phyloP scores from a whole-genome alignment of 306 rosid genomes.

The Cucurbita ficifolia region DNA sequence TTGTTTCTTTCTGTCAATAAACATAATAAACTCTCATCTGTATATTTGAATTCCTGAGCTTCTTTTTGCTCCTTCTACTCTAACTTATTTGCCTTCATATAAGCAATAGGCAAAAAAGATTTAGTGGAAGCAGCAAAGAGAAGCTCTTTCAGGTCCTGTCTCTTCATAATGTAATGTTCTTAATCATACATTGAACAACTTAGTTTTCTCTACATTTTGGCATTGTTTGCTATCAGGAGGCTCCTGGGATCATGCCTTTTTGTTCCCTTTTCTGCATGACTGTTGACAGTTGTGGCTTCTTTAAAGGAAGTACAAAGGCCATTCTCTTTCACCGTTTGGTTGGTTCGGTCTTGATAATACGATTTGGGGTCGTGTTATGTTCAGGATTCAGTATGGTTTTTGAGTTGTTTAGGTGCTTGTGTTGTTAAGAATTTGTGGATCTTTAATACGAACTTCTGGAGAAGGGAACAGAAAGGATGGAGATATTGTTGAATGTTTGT shows the following conservation, averaged over 20 bases:
- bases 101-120: slow-evolving; percentile 40
- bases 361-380: not conserved
- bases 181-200: not conserved
- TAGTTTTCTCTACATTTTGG: not conserved
- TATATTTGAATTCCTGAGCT: slow-evolving; percentile 32
- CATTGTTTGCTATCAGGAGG: not conserved
- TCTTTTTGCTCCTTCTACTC: slow-evolving; percentile 97
- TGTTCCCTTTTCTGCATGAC: not conserved
- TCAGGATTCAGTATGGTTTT: not conserved
- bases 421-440: not conserved
- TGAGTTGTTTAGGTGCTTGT: not conserved
- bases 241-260: not conserved
- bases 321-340: not conserved
- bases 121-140: slow-evolving; percentile 99
- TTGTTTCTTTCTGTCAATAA: not conserved
- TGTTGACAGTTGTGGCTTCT: not conserved
- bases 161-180: slow-evolving; percentile 15
- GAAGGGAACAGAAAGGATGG: not conserved
- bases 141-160: slow-evolving; percentile 44
- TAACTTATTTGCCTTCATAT: slow-evolving; percentile 46
- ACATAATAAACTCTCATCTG: not conserved
- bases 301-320: not conserved
- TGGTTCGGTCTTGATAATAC: not conserved
- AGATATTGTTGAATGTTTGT: not conserved
- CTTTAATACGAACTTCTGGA: not conserved